A percentile compares a stretch with the other conserved stretches of the same genome.
These are phyloP conservation scores for Arabidopsis suecica DNA, from an alignment of 345 rosid genomes.

Conservation along the genomic window DNA sequence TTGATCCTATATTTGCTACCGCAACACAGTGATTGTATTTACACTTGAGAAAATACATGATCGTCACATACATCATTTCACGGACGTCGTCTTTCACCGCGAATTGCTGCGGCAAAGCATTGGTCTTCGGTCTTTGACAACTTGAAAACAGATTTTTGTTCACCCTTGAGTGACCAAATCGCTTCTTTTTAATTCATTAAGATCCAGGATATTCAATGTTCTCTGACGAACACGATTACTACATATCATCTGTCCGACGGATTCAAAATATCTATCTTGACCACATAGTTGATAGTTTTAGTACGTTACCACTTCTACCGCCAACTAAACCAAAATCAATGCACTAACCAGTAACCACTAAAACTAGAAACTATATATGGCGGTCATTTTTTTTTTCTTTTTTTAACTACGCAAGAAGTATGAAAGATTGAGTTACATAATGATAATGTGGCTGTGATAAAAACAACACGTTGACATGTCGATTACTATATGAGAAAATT, in stretches of 20 bases:
- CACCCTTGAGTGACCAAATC: not conserved
- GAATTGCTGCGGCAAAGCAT: not conserved
- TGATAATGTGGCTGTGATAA: slow-evolving; percentile 30
- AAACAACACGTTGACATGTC: slow-evolving; percentile 39
- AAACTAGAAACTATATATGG: not conserved
- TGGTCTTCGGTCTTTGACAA: not conserved
- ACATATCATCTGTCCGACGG: not conserved
- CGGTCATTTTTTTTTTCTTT: not conserved
- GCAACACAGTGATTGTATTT: not conserved
- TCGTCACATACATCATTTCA: not conserved
- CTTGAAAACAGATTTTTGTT: not conserved
- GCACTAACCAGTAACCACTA: not conserved
- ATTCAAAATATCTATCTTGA: not conserved
- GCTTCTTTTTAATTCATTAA: not conserved
- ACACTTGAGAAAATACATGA: not conserved
- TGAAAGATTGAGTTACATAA: slow-evolving; percentile 17
- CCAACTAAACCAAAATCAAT: not conserved
- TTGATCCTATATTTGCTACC: not conserved
- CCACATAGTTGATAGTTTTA: not conserved
- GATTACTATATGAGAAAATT: slow-evolving; percentile 34
- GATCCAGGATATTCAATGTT: not conserved
- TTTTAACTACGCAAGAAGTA: not conserved
- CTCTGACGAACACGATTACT: not conserved
- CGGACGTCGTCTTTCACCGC: not conserved
- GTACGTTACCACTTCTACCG: not conserved